A percentile compares a stretch with the other conserved stretches of the same genome.
These are phyloP conservation scores for Poronia punctata DNA, from an alignment of 495 filamentous ascomycete genomes.

Conservation along the genomic window DNA sequence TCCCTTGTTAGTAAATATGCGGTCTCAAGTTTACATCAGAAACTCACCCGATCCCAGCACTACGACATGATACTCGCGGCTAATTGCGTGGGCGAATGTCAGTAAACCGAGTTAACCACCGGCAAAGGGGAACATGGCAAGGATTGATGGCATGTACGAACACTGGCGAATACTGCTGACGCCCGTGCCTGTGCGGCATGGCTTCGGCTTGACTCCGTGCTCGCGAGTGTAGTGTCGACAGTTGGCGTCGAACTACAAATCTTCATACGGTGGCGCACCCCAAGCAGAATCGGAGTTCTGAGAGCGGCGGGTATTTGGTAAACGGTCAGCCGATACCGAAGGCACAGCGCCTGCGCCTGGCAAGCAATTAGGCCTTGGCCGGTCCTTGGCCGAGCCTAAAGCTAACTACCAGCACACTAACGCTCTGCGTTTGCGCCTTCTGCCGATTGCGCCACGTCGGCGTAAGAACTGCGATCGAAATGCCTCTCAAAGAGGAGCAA, in stretches of 20 bases:
- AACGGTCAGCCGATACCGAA: too few relatives aligned
- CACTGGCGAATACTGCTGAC: slow-evolving; percentile 17
- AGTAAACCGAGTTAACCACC: slow-evolving; percentile 9
- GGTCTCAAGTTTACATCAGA: slow-evolving; percentile 1
- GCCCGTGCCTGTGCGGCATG: slow-evolving; percentile 21
- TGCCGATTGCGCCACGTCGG: too few relatives aligned
- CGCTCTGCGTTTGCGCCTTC: too few relatives aligned
- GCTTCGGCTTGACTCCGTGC: slow-evolving; percentile 12
- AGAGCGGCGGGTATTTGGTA: too few relatives aligned
- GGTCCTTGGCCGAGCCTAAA: too few relatives aligned
- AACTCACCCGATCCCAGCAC: slow-evolving; percentile 76
- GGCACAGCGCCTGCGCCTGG: too few relatives aligned
- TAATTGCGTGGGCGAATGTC: slow-evolving; percentile 23
- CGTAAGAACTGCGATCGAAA: too few relatives aligned
- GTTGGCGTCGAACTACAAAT: background rate
- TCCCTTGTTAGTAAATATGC: slow-evolving; percentile 19
- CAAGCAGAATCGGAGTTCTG: too few relatives aligned
- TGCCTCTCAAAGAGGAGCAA: too few relatives aligned
- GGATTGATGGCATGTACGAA: slow-evolving; percentile 11
- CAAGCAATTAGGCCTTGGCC: too few relatives aligned
- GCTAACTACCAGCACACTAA: too few relatives aligned
- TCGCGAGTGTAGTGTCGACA: background rate
- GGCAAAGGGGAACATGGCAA: background rate
- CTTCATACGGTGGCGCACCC: too few relatives aligned
- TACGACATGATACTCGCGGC: slow-evolving; percentile 87